Conservation (phyloP, 495 filamentous ascomycete species). For the Trichoderma virens region DNA sequence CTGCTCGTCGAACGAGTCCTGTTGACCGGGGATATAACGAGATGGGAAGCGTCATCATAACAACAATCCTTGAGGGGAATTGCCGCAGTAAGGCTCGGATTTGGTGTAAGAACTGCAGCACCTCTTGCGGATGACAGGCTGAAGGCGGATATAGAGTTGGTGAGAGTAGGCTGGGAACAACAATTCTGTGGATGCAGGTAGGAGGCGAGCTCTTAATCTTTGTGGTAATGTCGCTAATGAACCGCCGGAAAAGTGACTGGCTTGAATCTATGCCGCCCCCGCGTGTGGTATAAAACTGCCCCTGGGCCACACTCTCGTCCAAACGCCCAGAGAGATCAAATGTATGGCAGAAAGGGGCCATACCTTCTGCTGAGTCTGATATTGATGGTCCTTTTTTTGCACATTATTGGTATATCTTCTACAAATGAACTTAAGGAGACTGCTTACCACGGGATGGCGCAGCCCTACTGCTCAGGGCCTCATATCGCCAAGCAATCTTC, state of each 20-base stretch:
- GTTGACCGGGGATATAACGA: constrained; percentile 71
- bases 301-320: background rate
- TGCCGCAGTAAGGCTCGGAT: constrained; percentile 66
- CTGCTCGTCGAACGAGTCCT: constrained; percentile 80
- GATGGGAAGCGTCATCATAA: constrained; percentile 70
- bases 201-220: constrained; percentile 51
- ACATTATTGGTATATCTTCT: background rate
- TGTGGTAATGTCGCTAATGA: constrained; percentile 52
- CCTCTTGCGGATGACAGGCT: constrained; percentile 55
- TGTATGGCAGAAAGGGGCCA: constrained; percentile 4
- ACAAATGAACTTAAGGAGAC: background rate
- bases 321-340: background rate
- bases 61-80: constrained; percentile 57
- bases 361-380: background rate
- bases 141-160: constrained; percentile 70
- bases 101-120: constrained; percentile 78
- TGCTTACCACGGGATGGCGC: constrained; percentile 45
- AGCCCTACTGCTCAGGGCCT: constrained; percentile 63
- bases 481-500: constrained; percentile 99
- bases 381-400: background rate
- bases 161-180: constrained; percentile 76
- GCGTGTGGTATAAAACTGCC: constrained; percentile 5
- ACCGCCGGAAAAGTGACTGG: constrained; percentile 52
- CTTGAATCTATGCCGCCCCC: background rate
- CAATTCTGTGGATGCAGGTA: constrained; percentile 65